These are phyloP conservation scores for Suillus placidus DNA, from an alignment of 768 basidiomycete genomes.

Conservation along the genomic window DNA sequence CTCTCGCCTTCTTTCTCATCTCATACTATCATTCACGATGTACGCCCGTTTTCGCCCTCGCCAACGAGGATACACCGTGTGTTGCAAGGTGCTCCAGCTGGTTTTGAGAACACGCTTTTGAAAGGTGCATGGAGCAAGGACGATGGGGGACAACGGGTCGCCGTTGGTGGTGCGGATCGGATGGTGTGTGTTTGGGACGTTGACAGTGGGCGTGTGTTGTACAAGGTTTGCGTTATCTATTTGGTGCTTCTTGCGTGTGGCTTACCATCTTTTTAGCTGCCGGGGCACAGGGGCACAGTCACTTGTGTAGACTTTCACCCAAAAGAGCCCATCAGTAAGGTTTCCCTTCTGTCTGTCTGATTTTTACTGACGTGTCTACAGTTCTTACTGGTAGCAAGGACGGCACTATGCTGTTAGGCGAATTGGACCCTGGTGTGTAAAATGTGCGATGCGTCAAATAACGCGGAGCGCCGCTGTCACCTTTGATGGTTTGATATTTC, in stretches of 20 bases:
- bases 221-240: slow-evolving; percentile 59
- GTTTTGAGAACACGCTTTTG: slow-evolving; percentile 89
- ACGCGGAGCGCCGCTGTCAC: background rate
- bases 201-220: slow-evolving; percentile 71
- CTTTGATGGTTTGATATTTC: background rate
- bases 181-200: slow-evolving; percentile 89
- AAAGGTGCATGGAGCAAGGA: slow-evolving; percentile 87
- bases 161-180: slow-evolving; percentile 88
- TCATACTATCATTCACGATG: slow-evolving; percentile 86
- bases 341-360: background rate
- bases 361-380: slow-evolving; percentile 31
- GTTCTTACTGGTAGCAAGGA: slow-evolving; percentile 94
- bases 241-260: background rate
- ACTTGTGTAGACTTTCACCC: slow-evolving; percentile 97
- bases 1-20: slow-evolving; percentile 92
- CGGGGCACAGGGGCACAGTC: slow-evolving; percentile 96
- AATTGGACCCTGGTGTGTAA: slow-evolving; percentile 58
- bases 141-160: slow-evolving; percentile 79
- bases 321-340: slow-evolving; percentile 90
- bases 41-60: slow-evolving; percentile 90
- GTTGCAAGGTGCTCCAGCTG: slow-evolving; percentile 85
- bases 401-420: slow-evolving; percentile 87
- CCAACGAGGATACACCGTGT: slow-evolving; percentile 80
- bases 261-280: slow-evolving; percentile 53
- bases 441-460: background rate